Percentiles rank a stretch among this genome's conserved stretches.
These are phyloP conservation scores for Scopulariopsis brevicaulis DNA, from an alignment of 2,329 filamentous ascomycete genomes.

Conservation along the genomic window DNA sequence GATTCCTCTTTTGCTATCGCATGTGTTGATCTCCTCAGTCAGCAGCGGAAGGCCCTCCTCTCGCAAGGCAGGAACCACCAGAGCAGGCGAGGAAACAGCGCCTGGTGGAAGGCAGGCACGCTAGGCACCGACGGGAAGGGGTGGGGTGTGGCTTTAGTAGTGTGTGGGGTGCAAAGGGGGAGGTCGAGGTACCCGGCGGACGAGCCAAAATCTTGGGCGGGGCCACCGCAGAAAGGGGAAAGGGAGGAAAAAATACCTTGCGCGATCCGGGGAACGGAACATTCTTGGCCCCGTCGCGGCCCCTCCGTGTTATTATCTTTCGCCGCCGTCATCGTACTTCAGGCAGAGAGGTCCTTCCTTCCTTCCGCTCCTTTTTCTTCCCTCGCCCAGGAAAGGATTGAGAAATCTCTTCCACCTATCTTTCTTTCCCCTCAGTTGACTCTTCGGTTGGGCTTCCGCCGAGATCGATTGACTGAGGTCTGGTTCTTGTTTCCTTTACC, in stretches of 20 bases:
- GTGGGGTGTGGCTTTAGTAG: background rate
- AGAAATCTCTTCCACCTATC: background rate
- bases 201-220: background rate
- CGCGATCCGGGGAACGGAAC: slow-evolving; percentile 3
- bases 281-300: background rate
- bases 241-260: background rate
- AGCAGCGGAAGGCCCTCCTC: no score
- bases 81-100: background rate
- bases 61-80: no score
- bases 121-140: background rate
- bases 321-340: background rate
- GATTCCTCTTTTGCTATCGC: no score
- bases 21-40: no score
- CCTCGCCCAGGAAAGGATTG: background rate
- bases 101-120: background rate
- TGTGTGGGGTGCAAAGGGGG: background rate
- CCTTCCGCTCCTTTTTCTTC: background rate
- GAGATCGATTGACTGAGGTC: background rate
- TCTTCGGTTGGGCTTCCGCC: background rate
- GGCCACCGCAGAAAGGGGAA: background rate
- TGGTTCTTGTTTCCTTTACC: background rate
- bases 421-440: background rate
- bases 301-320: background rate
- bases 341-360: background rate
- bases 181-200: background rate